These are phyloP conservation scores for Liriodendron chinense DNA, from an alignment of 164 flowering plant species.

Conservation along the genomic window DNA sequence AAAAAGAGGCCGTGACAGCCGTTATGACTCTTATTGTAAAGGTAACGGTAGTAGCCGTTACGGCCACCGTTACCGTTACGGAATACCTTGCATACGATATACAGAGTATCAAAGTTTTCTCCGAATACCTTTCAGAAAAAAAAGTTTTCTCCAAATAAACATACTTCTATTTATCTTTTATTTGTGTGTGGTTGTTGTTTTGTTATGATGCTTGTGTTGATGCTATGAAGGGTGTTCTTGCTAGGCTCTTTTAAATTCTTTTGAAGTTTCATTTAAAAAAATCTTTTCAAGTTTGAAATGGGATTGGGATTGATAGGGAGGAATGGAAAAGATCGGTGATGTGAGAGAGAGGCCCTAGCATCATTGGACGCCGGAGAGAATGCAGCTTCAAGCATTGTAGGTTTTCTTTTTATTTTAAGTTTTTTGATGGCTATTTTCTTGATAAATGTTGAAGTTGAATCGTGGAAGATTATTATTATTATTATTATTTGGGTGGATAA, in stretches of 20 bases:
- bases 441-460: neutral
- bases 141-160: too few relatives aligned
- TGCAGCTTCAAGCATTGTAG: conserved; percentile 27
- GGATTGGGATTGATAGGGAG: conserved; percentile 47
- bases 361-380: conserved; percentile 31
- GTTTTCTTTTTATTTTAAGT: conserved; percentile 12
- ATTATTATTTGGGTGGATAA: neutral
- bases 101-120: too few relatives aligned
- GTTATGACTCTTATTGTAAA: too few relatives aligned
- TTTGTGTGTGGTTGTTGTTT: neutral
- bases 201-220: neutral
- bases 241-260: neutral
- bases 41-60: too few relatives aligned
- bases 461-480: too few relatives aligned
- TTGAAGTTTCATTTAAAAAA: neutral
- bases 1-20: too few relatives aligned
- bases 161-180: too few relatives aligned
- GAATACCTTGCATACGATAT: too few relatives aligned
- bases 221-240: neutral
- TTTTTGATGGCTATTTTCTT: neutral
- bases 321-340: conserved; percentile 61
- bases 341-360: conserved; percentile 22
- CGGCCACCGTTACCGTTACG: too few relatives aligned
- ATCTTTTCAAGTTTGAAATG: conserved; percentile 11
- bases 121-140: too few relatives aligned